These are phyloP conservation scores for Phlebopus sp. DNA, from an alignment of 1,284 basidiomycete genomes.

Conservation along the genomic window DNA sequence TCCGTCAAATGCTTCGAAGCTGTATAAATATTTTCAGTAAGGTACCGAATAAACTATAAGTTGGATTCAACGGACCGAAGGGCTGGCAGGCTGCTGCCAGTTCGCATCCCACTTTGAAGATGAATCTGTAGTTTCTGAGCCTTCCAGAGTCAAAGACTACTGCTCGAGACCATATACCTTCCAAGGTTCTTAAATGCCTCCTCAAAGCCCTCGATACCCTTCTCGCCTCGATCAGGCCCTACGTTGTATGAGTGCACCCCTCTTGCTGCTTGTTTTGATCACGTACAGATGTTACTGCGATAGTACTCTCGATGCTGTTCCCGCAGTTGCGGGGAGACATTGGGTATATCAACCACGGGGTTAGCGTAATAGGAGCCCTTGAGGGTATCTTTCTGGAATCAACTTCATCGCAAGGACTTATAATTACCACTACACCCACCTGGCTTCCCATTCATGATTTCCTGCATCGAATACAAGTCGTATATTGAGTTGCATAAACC, in stretches of 20 bases:
- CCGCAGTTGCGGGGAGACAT: constrained; percentile 52
- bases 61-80: constrained; percentile 57
- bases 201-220: constrained; percentile 74
- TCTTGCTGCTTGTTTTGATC: not conserved
- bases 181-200: constrained; percentile 83
- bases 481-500: not conserved
- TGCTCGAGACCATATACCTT: constrained; percentile 39
- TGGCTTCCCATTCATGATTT: constrained; percentile 92
- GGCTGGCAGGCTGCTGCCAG: constrained; percentile 84
- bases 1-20: constrained; percentile 64
- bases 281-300: constrained; percentile 70
- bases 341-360: constrained; percentile 65
- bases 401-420: constrained; percentile 1
- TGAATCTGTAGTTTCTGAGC: constrained; percentile 46
- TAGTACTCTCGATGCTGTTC: constrained; percentile 76
- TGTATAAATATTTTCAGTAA: constrained; percentile 24
- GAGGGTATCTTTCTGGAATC: constrained; percentile 55
- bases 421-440: constrained; percentile 40
- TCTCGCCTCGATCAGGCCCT: constrained; percentile 71
- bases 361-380: constrained; percentile 95
- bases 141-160: not conserved
- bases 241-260: constrained; percentile 2
- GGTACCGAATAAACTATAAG: constrained; percentile 2
- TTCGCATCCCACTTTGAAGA: constrained; percentile 77
- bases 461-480: constrained; percentile 40